Conservation (phyloP, 2,329 filamentous ascomycete genomes). For the Alternaria alternata region DNA sequence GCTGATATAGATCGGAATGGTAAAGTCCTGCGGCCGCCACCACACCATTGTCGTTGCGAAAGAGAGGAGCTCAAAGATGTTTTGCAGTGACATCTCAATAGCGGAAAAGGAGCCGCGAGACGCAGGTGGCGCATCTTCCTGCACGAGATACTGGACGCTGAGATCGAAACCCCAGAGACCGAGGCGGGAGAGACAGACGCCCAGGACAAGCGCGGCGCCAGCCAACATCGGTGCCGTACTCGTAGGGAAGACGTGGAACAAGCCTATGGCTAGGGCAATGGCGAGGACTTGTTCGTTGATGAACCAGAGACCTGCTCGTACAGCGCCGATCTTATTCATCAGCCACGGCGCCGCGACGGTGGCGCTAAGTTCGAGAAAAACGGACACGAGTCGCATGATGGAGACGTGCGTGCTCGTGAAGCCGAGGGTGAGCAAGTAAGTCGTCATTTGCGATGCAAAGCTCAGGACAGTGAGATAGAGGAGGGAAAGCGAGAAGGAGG, state of each 20-base stretch:
- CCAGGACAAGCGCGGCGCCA: slow-evolving; percentile 46
- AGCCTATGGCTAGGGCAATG: slow-evolving; percentile 52
- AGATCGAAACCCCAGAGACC: slow-evolving; percentile 61
- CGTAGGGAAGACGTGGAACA: slow-evolving; percentile 37
- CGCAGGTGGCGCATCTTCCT: slow-evolving; percentile 52
- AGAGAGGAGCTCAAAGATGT: slow-evolving; percentile 72
- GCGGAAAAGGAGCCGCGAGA: slow-evolving; percentile 73
- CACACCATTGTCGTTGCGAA: slow-evolving; percentile 73
- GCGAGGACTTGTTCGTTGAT: slow-evolving; percentile 71
- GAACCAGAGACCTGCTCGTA: slow-evolving; percentile 76
- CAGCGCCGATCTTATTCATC: slow-evolving; percentile 58
- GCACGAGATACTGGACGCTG: slow-evolving; percentile 56
- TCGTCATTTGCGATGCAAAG: slow-evolving; percentile 67
- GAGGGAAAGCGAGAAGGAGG: slow-evolving; percentile 67
- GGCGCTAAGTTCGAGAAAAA: slow-evolving; percentile 66
- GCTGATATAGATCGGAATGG: slow-evolving; percentile 68
- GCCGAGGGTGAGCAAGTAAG: slow-evolving; percentile 66
- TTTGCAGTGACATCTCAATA: slow-evolving; percentile 73
- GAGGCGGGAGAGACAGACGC: slow-evolving; percentile 52
- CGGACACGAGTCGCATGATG: slow-evolving; percentile 61
- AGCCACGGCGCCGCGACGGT: slow-evolving; percentile 68
- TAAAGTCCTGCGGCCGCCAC: slow-evolving; percentile 69
- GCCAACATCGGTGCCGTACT: slow-evolving; percentile 27
- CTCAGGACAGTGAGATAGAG: slow-evolving; percentile 64
- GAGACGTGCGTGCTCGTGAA: slow-evolving; percentile 63